Conservation (phyloP, 2,329 filamentous ascomycete species). For the Nemania sp. region DNA sequence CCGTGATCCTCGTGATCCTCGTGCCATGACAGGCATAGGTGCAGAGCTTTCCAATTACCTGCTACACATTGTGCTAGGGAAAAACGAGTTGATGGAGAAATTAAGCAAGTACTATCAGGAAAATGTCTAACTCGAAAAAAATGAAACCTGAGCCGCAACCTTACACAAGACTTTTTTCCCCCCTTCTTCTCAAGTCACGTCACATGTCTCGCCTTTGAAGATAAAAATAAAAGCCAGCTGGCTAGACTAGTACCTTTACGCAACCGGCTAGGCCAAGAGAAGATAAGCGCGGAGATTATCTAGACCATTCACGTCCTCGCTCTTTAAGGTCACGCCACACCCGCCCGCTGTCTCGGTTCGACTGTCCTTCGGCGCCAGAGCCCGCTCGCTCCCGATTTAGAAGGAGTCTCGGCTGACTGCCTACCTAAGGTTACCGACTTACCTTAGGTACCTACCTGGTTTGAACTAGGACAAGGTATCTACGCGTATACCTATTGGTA, state of each 20-base stretch:
- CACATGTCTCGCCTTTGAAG: not conserved
- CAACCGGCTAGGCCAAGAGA: not conserved
- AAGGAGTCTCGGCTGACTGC: conserved; percentile 6
- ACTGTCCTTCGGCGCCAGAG: conserved; percentile 1
- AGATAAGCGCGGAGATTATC: not conserved
- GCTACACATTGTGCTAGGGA: no score
- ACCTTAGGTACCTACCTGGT: not conserved
- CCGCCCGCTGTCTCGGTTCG: conserved; percentile 12
- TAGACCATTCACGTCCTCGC: not conserved
- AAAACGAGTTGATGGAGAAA: no score
- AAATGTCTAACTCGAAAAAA: no score
- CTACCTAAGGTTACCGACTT: not conserved
- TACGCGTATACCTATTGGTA: not conserved
- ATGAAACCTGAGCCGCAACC: not conserved
- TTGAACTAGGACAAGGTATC: not conserved
- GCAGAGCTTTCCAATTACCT: no score
- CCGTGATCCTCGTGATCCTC: no score
- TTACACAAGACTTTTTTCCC: not conserved
- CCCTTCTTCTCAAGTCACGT: not conserved
- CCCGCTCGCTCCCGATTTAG: conserved; percentile 3
- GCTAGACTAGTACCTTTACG: not conserved
- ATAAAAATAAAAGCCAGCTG: not conserved
- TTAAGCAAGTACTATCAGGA: no score
- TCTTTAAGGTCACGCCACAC: conserved; percentile 15
- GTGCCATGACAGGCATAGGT: no score